A percentile compares a stretch with the other conserved stretches of the same genome.
phyloP scores from a whole-genome alignment of 2,329 filamentous ascomycete species.

The Madurella fahalii region DNA sequence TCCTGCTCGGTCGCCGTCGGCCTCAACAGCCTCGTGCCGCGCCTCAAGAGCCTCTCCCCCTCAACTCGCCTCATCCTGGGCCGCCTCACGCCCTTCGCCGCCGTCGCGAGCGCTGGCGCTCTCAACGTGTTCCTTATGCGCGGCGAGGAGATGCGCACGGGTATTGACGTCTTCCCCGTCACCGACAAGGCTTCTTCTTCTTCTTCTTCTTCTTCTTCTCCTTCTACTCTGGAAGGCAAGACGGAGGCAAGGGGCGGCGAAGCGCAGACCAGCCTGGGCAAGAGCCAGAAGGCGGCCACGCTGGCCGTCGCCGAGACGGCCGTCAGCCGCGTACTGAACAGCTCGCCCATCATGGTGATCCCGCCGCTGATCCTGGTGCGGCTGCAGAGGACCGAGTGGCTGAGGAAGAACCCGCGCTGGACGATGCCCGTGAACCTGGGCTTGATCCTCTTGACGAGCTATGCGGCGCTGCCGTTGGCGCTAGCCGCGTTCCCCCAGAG shows the following conservation, averaged over 20 bases:
- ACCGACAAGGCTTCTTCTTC: conserved; percentile 53
- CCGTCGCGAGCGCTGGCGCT: conserved; percentile 84
- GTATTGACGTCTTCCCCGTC: conserved; percentile 88
- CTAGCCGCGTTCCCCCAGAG: conserved; percentile 89
- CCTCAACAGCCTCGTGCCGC: conserved; percentile 83
- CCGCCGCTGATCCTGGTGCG: conserved; percentile 81
- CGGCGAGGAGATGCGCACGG: conserved; percentile 85
- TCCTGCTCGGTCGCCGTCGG: conserved; percentile 92
- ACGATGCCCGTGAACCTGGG: conserved; percentile 81
- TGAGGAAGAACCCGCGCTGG: conserved; percentile 70
- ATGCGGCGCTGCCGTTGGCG: conserved; percentile 84
- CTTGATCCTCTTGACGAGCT: conserved; percentile 79
- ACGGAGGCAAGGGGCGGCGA: conserved; percentile 49
- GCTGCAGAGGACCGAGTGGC: conserved; percentile 79
- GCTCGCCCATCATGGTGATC: conserved; percentile 94
- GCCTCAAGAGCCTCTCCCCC: conserved; percentile 71
- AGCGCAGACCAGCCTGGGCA: conserved; percentile 60
- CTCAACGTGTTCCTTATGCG: conserved; percentile 98
- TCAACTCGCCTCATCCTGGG: conserved; percentile 71
- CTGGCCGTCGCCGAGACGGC: conserved; percentile 92
- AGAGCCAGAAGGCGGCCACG: conserved; percentile 81
- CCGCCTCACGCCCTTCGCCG: conserved; percentile 92
- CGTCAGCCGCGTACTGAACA: conserved; percentile 84
- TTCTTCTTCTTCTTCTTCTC: not conserved
- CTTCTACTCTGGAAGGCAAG: not conserved